Evolutionary conservation across 495 filamentous ascomycete species (phyloP), one percentile per base, ranked within the genome.

Genomic region (Aspergillus avenaceus): DNA sequence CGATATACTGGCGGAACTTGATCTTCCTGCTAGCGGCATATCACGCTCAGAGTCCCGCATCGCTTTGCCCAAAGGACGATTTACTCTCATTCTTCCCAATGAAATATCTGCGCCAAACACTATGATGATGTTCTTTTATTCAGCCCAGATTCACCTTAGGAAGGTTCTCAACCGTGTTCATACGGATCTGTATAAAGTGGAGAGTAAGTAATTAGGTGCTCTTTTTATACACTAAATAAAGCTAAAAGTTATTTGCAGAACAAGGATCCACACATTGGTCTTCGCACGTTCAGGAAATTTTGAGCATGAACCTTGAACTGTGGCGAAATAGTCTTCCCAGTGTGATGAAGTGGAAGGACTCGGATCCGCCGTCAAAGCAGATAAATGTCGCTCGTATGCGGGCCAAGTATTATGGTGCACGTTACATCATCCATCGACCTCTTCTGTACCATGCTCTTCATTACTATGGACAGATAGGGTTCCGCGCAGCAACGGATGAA

Each of bases 351-450:
- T 98, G 92, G 85, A 62, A 79, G 16, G 85, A 87, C 40, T 59
- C 59, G 2, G 85, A 91, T 32, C 72, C 74, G 2, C 89, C 88
- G 2, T 75, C 90, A 2, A 54, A 51, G 2, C 85, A 96, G 24
- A 93, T 98, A 47, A 84, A 96, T 19, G 76, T 78, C 6, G 92
- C 93, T 14, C 83, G 93, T 4, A 76, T 97, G 42, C 83, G 93
- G 23, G 93, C 89, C 5, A 98, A 98, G 60, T 97, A 92, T 66
- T 97, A 90, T 69, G 93, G 93, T 19, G 92, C 90, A 0, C 78
- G 82, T 34, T 91, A 95, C 41, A 91, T 98, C 61, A 91, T 93
- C 13, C 86, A 92, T 62, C 79, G 93, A 28, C 88, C 87, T 2
- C 87, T 93, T 52, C 67, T 98, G 12, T 80, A 82, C 49, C 64